phyloP scores from a whole-genome alignment of 345 rosid species.

The Murraya koenigii region DNA sequence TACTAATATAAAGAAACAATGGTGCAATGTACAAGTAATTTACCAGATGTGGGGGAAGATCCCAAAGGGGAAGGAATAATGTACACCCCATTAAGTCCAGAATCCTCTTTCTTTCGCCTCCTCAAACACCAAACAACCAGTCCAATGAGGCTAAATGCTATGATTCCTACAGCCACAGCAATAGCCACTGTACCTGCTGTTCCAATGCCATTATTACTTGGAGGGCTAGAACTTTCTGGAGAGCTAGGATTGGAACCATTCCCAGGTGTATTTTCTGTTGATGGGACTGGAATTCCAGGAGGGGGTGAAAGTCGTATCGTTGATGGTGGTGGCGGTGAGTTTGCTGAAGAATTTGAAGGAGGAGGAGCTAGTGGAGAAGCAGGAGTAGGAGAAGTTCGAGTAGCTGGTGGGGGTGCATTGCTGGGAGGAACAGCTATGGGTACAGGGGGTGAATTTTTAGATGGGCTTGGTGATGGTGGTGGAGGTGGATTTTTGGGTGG shows the following conservation, averaged over 20 bases:
- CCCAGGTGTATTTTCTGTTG: constrained; percentile 24
- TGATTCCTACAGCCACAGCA: constrained; percentile 44
- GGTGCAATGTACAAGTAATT: not conserved
- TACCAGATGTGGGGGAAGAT: constrained; percentile 75
- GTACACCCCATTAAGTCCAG: constrained; percentile 54
- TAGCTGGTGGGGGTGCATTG: constrained; percentile 35
- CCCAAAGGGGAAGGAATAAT: constrained; percentile 58
- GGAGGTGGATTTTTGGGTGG: constrained; percentile 37
- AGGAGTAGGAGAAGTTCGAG: constrained; percentile 23
- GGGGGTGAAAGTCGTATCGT: constrained; percentile 35
- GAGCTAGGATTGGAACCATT: constrained; percentile 31
- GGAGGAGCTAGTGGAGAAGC: constrained; percentile 32
- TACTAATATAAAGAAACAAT: constrained; percentile 3
- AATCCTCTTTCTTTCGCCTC: constrained; percentile 49
- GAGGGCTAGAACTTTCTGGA: constrained; percentile 27
- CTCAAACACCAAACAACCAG: constrained; percentile 53
- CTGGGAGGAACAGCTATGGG: constrained; percentile 19
- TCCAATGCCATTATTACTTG: constrained; percentile 31
- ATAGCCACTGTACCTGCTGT: constrained; percentile 50
- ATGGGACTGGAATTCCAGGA: constrained; percentile 23
- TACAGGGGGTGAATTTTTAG: constrained; percentile 29
- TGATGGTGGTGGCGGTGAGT: constrained; percentile 38
- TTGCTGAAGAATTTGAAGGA: constrained; percentile 38
- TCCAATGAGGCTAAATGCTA: constrained; percentile 58
- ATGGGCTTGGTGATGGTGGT: constrained; percentile 26